phyloP scores from a whole-genome alignment of 306 rosid genomes.

The Astragalus membranaceus region DNA sequence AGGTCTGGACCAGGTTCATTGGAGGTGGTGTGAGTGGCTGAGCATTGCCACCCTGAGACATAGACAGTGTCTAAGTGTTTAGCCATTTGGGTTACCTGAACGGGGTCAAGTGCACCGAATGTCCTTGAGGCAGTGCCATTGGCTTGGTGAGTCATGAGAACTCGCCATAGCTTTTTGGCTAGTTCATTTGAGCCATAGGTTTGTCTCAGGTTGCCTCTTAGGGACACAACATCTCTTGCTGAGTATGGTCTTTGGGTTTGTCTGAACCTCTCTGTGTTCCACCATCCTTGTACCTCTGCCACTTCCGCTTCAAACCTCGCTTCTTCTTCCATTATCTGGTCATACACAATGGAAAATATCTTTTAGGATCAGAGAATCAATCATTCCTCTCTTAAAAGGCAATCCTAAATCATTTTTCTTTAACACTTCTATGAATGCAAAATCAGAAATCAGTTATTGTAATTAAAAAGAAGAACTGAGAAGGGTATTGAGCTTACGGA shows the following conservation, averaged over 20 bases:
- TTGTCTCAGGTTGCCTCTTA: constrained; percentile 74
- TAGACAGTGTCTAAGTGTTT: constrained; percentile 81
- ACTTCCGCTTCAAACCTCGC: constrained; percentile 83
- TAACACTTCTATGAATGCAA: not conserved
- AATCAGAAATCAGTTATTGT: no score
- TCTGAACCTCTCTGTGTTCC: constrained; percentile 81
- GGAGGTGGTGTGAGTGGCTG: constrained; percentile 82
- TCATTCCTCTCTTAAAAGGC: no score
- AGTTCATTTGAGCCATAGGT: constrained; percentile 71
- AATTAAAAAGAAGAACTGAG: not conserved
- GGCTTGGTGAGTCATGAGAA: constrained; percentile 83
- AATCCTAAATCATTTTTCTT: no score
- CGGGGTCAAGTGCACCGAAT: constrained; percentile 95
- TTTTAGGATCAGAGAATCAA: no score
- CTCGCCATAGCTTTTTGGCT: constrained; percentile 84
- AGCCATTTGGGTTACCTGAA: constrained; percentile 95
- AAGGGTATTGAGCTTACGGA: constrained; percentile 39
- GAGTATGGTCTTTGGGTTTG: constrained; percentile 69
- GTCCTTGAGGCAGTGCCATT: constrained; percentile 87
- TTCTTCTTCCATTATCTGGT: constrained; percentile 87
- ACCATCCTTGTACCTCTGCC: constrained; percentile 89
- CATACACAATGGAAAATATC: not conserved
- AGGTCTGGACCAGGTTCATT: constrained; percentile 98
- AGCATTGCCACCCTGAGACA: constrained; percentile 98
- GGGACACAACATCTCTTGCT: constrained; percentile 71